phyloP scores from a whole-genome alignment of 2,329 filamentous ascomycete species.

The Claviceps cyperi region DNA sequence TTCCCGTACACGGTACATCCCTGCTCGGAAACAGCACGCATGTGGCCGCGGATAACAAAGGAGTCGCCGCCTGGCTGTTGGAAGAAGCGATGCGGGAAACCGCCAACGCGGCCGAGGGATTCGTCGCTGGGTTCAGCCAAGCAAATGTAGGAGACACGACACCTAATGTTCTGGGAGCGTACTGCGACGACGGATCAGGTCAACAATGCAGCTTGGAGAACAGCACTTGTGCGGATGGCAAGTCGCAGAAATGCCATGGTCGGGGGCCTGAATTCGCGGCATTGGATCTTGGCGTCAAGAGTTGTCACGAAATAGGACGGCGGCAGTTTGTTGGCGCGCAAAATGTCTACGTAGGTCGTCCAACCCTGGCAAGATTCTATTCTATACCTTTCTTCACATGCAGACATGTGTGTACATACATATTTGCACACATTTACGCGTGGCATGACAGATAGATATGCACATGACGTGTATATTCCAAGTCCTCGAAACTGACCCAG shows the following conservation, averaged over 20 bases:
- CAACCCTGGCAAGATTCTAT: too few species aligned
- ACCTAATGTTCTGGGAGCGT: constrained; percentile 76
- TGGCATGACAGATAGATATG: too few species aligned
- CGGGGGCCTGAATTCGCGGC: constrained; percentile 55
- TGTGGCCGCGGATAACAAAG: constrained; percentile 91
- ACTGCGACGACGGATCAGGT: constrained; percentile 73
- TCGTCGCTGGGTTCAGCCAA: constrained; percentile 87
- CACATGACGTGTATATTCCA: too few species aligned
- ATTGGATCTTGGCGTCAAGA: constrained; percentile 57
- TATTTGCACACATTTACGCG: too few species aligned
- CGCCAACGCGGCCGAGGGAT: constrained; percentile 43
- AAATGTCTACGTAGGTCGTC: constrained; percentile 21
- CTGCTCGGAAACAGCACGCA: constrained; percentile 85
- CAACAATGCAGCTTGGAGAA: constrained; percentile 60
- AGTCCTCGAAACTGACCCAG: neutral
- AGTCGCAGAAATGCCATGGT: constrained; percentile 56
- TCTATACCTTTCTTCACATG: too few species aligned
- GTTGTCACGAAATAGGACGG: constrained; percentile 61
- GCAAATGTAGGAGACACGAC: constrained; percentile 83
- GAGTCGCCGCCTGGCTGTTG: constrained; percentile 73
- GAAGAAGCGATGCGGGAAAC: constrained; percentile 52
- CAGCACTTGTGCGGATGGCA: constrained; percentile 65
- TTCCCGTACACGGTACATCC: constrained; percentile 82
- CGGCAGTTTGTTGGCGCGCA: constrained; percentile 53
- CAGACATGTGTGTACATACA: too few species aligned